These are phyloP conservation scores for Penicillium sp. DNA, from an alignment of 2,329 filamentous ascomycete species.

Conservation along the genomic window DNA sequence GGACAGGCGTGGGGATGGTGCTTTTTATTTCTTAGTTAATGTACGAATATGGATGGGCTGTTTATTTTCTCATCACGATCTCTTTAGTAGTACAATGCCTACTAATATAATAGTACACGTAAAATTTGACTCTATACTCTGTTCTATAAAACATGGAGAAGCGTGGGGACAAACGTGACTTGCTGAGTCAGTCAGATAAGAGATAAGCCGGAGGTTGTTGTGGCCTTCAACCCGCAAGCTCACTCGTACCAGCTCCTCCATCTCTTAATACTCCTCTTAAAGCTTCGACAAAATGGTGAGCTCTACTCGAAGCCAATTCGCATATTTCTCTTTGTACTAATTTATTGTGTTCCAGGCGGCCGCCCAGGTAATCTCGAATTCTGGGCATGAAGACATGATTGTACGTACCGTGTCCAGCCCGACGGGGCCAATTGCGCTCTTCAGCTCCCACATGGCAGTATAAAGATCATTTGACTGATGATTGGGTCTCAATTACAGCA, in stretches of 20 bases:
- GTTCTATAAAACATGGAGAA: not conserved
- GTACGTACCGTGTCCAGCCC: constrained; percentile 59
- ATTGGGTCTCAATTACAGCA: constrained; percentile 57
- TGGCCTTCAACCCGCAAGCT: constrained; percentile 4
- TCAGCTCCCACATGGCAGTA: not conserved
- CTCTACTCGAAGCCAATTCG: not conserved
- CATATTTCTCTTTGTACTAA: constrained; percentile 2
- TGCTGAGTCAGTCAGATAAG: constrained; percentile 25
- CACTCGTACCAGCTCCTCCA: not conserved
- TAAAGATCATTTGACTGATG: constrained; percentile 6
- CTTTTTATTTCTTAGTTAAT: constrained; percentile 14
- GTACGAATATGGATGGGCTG: constrained; percentile 18
- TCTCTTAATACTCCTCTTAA: not conserved
- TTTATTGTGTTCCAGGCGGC: constrained; percentile 50
- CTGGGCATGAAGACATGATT: constrained; percentile 99
- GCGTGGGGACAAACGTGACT: constrained; percentile 22
- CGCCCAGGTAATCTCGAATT: constrained; percentile 75
- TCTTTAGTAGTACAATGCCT: not conserved
- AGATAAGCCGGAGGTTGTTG: constrained; percentile 28
- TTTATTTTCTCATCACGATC: not conserved
- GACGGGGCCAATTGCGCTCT: constrained; percentile 7
- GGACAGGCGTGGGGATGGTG: constrained; percentile 12
- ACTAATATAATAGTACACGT: not conserved
- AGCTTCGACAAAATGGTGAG: constrained; percentile 24
- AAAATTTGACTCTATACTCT: too few species aligned